phyloP scores from a whole-genome alignment of 495 filamentous ascomycete species.

The Daldinia bambusicola region DNA sequence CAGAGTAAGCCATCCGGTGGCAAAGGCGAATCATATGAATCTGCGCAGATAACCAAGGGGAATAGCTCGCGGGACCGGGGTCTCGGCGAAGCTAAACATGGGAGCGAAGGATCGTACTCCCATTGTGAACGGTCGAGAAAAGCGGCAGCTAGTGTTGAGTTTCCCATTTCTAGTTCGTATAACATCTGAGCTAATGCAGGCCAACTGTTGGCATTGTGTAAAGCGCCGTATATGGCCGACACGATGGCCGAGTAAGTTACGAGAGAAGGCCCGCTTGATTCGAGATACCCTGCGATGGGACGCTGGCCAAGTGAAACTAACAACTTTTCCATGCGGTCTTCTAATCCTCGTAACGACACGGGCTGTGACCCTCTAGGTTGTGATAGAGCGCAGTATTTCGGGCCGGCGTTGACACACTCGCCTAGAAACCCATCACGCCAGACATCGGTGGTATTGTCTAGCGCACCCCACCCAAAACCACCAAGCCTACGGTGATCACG shows the following conservation, averaged over 20 bases:
- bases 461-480: conserved; percentile 58
- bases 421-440: conserved; percentile 61
- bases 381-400: conserved; percentile 55
- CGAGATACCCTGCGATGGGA: conserved; percentile 50
- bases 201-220: conserved; percentile 57
- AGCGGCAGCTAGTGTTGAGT: conserved; percentile 51
- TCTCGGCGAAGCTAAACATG: conserved; percentile 43
- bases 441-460: conserved; percentile 59
- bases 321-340: conserved; percentile 51
- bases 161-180: conserved; percentile 56
- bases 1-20: conserved; percentile 54
- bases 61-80: conserved; percentile 51
- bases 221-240: conserved; percentile 49
- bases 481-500: conserved; percentile 59
- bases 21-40: conserved; percentile 54
- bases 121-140: conserved; percentile 51
- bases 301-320: conserved; percentile 49
- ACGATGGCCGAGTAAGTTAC: conserved; percentile 57
- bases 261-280: conserved; percentile 52
- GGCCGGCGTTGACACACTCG: conserved; percentile 58
- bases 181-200: conserved; percentile 53
- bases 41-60: conserved; percentile 56
- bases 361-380: conserved; percentile 43
- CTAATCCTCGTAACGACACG: conserved; percentile 49
- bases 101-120: conserved; percentile 51